phyloP scores from a whole-genome alignment of 2,329 filamentous ascomycete species.

The Basipetospora chlamydospora region DNA sequence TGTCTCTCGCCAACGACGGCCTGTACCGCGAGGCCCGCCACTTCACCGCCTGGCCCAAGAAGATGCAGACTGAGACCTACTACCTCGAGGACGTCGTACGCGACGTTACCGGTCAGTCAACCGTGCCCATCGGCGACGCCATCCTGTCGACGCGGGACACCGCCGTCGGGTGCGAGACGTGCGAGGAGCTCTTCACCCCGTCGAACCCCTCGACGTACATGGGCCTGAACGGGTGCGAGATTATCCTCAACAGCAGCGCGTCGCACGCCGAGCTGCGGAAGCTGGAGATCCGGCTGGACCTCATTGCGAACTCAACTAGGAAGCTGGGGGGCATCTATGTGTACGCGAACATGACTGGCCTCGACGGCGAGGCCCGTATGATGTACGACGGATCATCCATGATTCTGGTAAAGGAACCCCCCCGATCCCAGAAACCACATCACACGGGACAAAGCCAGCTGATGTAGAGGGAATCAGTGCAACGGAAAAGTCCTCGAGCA shows the following conservation, averaged over 20 bases:
- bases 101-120: constrained; percentile 17
- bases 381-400: constrained; percentile 24
- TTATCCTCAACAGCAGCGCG: constrained; percentile 16
- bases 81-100: constrained; percentile 19
- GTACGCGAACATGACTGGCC: constrained; percentile 19
- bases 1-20: constrained; percentile 20
- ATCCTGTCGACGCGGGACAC: constrained; percentile 24
- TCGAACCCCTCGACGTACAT: constrained; percentile 35
- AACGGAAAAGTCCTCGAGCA: constrained; percentile 51
- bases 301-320: constrained; percentile 52
- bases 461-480: too few species aligned
- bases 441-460: too few species aligned
- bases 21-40: constrained; percentile 24
- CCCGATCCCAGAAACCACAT: too few species aligned
- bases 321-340: constrained; percentile 46
- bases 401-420: constrained; percentile 5
- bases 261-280: constrained; percentile 43
- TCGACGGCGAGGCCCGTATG: constrained; percentile 16
- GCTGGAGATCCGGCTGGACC: constrained; percentile 44
- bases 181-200: constrained; percentile 21
- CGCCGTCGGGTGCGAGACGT: constrained; percentile 24
- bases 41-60: constrained; percentile 25
- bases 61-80: constrained; percentile 20
- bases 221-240: constrained; percentile 44
- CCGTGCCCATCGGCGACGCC: constrained; percentile 25